Evolutionary conservation across 78 protist genomes (phyloP).

Genomic region (Pigoraptor vietnamica): DNA sequence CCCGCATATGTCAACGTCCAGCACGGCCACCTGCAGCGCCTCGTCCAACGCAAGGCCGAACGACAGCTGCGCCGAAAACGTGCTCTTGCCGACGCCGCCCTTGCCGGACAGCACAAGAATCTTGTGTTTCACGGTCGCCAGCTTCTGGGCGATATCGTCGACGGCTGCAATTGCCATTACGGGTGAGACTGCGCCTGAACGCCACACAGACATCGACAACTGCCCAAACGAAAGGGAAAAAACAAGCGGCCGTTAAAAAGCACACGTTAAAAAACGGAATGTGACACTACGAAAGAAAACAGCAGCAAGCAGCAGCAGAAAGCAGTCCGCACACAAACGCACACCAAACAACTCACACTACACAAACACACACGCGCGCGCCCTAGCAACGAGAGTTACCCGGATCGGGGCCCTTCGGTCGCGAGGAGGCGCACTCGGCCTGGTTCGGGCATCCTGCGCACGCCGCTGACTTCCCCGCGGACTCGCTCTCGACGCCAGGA

Average conservation of each 20-base stretch:
- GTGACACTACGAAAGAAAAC: too few species aligned
- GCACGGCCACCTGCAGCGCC: constrained; percentile 63
- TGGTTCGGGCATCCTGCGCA: not conserved
- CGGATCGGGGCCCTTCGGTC: not conserved
- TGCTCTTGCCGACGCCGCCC: constrained; percentile 91
- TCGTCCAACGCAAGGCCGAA: not conserved
- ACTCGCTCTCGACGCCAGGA: not conserved
- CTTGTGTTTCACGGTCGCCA: constrained; percentile 12
- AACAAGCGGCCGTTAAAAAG: not conserved
- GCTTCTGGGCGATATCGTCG: not conserved
- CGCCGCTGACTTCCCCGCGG: not conserved
- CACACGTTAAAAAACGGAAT: too few species aligned
- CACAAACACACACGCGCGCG: too few species aligned
- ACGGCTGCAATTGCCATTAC: not conserved
- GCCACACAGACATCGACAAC: too few species aligned
- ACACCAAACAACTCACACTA: too few species aligned
- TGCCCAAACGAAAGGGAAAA: not conserved
- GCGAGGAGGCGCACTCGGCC: not conserved
- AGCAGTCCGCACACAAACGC: too few species aligned
- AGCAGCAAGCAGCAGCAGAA: too few species aligned
- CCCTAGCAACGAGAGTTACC: not conserved
- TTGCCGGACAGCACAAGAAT: constrained; percentile 73
- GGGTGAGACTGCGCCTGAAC: too few species aligned
- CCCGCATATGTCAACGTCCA: constrained; percentile 91
- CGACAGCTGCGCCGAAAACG: not conserved